Evolutionary conservation across 2,329 filamentous ascomycete genomes (phyloP).

Genomic region (Cordyceps farinosa): DNA sequence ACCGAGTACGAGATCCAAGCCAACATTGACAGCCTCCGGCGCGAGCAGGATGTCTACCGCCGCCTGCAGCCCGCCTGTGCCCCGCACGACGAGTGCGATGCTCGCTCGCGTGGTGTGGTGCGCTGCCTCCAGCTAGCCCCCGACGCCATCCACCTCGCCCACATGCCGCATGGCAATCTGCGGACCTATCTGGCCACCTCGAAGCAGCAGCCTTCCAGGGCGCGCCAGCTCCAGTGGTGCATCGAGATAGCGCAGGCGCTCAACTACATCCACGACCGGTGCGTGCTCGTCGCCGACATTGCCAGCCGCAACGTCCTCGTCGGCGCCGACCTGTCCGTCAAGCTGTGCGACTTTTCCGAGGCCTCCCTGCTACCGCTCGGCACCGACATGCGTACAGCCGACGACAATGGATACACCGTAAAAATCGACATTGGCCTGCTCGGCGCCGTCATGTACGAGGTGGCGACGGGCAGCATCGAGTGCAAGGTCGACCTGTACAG

Average conservation of each 20-base stretch:
- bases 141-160: neutral
- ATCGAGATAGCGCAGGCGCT: neutral
- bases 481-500: too few relatives aligned
- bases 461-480: neutral
- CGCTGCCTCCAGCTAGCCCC: neutral
- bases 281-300: neutral
- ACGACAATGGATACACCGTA: neutral
- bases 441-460: constrained; percentile 3
- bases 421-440: neutral
- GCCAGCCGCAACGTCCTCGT: neutral
- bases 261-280: neutral
- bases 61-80: neutral
- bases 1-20: neutral
- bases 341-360: neutral
- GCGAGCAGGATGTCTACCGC: neutral
- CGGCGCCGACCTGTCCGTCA: neutral
- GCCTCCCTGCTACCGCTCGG: neutral
- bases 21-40: neutral
- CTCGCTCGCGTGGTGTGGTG: neutral
- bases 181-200: neutral
- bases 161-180: neutral
- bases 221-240: neutral
- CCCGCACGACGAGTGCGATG: neutral
- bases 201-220: neutral
- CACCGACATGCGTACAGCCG: neutral